phyloP scores from a whole-genome alignment of 352 stramenopile genomes.

The Phytophthora parvispora region DNA sequence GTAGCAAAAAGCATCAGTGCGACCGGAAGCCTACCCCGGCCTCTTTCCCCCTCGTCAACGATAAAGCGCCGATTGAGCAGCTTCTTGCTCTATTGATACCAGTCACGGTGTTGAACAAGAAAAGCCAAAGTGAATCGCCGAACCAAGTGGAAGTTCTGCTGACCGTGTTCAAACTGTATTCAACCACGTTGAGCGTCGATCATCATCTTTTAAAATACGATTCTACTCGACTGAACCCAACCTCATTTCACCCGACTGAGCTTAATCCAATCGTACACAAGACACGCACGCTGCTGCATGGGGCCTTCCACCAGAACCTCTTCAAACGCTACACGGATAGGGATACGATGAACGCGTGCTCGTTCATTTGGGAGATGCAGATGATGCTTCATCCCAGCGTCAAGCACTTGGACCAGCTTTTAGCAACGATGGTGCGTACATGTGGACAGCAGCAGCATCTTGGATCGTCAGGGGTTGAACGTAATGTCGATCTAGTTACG shows the following conservation, averaged over 20 bases:
- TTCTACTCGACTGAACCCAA: background rate
- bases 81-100: conserved; percentile 3
- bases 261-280: background rate
- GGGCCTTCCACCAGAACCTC: background rate
- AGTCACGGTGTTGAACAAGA: conserved; percentile 4
- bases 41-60: background rate
- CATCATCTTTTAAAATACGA: background rate
- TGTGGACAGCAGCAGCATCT: background rate
- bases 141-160: conserved; percentile 17
- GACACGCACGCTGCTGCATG: background rate
- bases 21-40: background rate
- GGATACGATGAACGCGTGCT: conserved; percentile 8
- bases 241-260: background rate
- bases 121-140: conserved; percentile 4
- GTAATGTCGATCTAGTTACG: no score
- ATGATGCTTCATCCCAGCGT: conserved; percentile 1
- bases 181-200: background rate
- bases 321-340: conserved; percentile 16
- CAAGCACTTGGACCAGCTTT: background rate
- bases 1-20: background rate
- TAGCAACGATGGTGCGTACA: background rate
- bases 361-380: conserved; percentile 9
- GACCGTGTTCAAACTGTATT: conserved; percentile 1
- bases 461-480: no score
- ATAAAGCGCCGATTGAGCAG: background rate